phyloP scores from a whole-genome alignment of 2,329 filamentous ascomycete species.

The Diaporthe sp. region DNA sequence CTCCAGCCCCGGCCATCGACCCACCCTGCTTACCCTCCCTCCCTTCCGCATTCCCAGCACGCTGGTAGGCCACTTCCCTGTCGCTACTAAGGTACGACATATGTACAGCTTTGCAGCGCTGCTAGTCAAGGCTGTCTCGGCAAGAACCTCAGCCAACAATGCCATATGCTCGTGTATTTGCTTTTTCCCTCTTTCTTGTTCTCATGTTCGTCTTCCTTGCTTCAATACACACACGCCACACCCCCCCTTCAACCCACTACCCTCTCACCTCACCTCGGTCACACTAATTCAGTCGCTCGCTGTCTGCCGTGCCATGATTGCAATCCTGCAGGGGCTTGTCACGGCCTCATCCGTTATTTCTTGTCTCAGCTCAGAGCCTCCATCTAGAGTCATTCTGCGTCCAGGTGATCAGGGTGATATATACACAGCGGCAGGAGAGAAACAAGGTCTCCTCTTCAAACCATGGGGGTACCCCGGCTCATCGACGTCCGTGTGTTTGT shows the following conservation, averaged over 20 bases:
- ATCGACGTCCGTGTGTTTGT: background rate
- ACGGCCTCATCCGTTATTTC: background rate
- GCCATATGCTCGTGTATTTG: background rate
- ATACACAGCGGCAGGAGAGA: background rate
- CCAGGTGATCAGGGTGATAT: background rate
- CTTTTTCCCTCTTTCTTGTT: background rate
- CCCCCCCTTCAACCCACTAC: background rate
- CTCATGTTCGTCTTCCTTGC: background rate
- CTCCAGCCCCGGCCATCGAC: background rate
- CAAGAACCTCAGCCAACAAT: slow-evolving; percentile 21
- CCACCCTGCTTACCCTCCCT: background rate
- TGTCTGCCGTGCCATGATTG: background rate
- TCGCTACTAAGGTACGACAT: slow-evolving; percentile 20
- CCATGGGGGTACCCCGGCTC: background rate
- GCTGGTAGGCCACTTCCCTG: slow-evolving; percentile 28
- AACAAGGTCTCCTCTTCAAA: background rate
- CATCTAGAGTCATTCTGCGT: background rate
- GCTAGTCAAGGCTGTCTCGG: slow-evolving; percentile 18
- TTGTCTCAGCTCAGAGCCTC: background rate
- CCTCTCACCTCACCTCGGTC: background rate
- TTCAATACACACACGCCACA: slow-evolving; percentile 11
- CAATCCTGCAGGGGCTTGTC: slow-evolving; percentile 11
- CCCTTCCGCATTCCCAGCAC: slow-evolving; percentile 4
- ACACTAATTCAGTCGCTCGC: background rate
- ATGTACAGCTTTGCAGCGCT: background rate